Base-by-base conservation (phyloP, 2,329 filamentous ascomycete genomes). In the Sclerotiophoma versabilis region DNA sequence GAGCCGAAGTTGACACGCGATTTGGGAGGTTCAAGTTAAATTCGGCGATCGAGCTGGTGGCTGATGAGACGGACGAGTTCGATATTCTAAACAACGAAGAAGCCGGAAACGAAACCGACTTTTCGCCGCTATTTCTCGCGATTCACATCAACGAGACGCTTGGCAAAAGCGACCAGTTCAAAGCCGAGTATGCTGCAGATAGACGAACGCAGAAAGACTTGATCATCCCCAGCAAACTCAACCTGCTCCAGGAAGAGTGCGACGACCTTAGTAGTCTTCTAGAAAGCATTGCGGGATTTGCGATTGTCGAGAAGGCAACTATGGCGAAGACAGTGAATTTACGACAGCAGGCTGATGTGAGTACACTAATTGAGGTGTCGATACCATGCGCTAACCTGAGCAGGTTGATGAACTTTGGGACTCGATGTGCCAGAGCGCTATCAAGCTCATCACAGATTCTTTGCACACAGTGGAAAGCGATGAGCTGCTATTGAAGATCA, bases 351-450 rank as follows among this genome's bases (percentile, higher is more conserved):
- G 85, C 90, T 62, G 95, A 99, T 78, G 93, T 93, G 74, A 75
- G 85, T 59, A 23, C 22, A 17, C 0, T n/a, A 14, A 1, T 5
- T 19, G 4, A 14, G 9, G 3, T 1, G 3, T 23, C 9, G 14
- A 26, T n/a, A n/a, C 10, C 14, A 14, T 17, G 15, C 1, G 22
- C 57, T 60, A 38, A 62, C 27, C 6, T 25, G 22, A 11, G 30
- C 25, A 93, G 90, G 87, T 97, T n/a, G 95, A 99, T 70, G 95
- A 98, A 75, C 80, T 99, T 2, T 99, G 95, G 95, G 93, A 98
- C 68, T 97, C 93, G 0, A 95, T 98, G 91, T 98, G 93, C 70
- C 91, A 93, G 68, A 87, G 89, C 37, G 89, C 91, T 0, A 92
- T 98, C 62, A 84, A 83, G 8, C 80, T 98, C 41, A 96, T 96